Evolutionary conservation across 176 grass and related monocot genomes (phyloP), one percentile per base, ranked within the genome.

Genomic region (Pontederia crassipes): DNA sequence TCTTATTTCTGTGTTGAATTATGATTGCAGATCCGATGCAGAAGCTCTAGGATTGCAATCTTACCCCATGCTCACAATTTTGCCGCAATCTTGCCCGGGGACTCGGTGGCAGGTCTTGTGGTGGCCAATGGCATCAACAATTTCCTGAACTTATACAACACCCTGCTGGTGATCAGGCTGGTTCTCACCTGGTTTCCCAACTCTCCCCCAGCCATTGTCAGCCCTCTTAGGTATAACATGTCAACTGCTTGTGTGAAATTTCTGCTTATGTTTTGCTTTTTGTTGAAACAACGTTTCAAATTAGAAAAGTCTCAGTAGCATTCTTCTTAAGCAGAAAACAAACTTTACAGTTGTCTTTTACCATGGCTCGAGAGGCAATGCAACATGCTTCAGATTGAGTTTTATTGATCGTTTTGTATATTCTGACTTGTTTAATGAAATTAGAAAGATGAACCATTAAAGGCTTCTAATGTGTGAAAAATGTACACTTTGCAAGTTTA

Each of bases 101-200:
- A 71, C 55, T 97, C 93, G 1, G 81, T 91, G 56, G 93, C 87
- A 17, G 87, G 76, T 2, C 49, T 91, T 75, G 87, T 97, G 59
- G 87, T 97, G 67, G 51, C 93, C 66, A 97, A 77, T 71, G 93
- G 93, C 46, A 69, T 97, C 63, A 76, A 83, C 71, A 97, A 82
- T 75, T 97, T 97, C 84, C 78, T 97, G 70, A 97, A 69, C 81
- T 67, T 97, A 47, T 97, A 97, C 84, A 97, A 92, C 72, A 90
- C 81, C 40, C 67, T 97, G 65, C 84, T 97, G 51, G 61, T 97
- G 52, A 71, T 85, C 57, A 88, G 93, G 77, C 81, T 97, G 32
- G 81, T 97, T 50, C 87, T 97, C 65, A 97, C 93, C 54, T 97
- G 93, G 93, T 97, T 97, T 65, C 93, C 93, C 53, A 97, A 83